Evolutionary conservation across 805 yeast genomes (phyloP).

Genomic region (Pachysolen tannophilus): DNA sequence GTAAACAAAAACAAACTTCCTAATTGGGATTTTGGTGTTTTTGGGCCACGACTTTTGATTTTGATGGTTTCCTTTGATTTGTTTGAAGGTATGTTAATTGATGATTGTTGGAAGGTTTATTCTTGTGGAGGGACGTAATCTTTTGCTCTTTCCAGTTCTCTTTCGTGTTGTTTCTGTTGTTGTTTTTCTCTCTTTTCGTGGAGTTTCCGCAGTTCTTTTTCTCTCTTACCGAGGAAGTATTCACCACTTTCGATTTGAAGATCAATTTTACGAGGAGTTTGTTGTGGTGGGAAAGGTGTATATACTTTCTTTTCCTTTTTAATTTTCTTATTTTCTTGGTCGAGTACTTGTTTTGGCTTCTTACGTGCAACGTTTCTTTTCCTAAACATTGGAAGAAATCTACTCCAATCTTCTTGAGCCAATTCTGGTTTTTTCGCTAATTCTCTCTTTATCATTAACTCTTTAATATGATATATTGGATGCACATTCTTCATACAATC

Average conservation of each 20-base stretch:
- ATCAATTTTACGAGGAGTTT: conserved; percentile 94
- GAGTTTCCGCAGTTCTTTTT: conserved; percentile 62
- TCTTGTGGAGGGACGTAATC: conserved; percentile 87
- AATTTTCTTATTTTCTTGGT: no score
- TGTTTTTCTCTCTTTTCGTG: conserved; percentile 77
- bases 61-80: neutral
- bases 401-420: conserved; percentile 93
- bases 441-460: conserved; percentile 95
- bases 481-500: conserved; percentile 96
- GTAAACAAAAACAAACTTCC: no score
- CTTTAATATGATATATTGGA: conserved; percentile 97
- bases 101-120: no score
- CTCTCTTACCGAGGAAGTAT: conserved; percentile 83
- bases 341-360: conserved; percentile 68
- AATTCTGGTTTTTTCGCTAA: conserved; percentile 91
- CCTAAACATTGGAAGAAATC: conserved; percentile 94
- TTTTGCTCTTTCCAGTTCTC: conserved; percentile 63
- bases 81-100: neutral
- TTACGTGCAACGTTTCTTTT: conserved; percentile 93
- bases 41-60: no score
- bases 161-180: conserved; percentile 55
- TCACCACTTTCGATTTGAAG: conserved; percentile 97
- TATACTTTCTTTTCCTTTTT: conserved; percentile 59
- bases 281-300: conserved; percentile 99
- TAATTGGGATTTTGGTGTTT: no score